Conservation (phyloP, 164 flowering plant species). For the Akebia trifoliata region DNA sequence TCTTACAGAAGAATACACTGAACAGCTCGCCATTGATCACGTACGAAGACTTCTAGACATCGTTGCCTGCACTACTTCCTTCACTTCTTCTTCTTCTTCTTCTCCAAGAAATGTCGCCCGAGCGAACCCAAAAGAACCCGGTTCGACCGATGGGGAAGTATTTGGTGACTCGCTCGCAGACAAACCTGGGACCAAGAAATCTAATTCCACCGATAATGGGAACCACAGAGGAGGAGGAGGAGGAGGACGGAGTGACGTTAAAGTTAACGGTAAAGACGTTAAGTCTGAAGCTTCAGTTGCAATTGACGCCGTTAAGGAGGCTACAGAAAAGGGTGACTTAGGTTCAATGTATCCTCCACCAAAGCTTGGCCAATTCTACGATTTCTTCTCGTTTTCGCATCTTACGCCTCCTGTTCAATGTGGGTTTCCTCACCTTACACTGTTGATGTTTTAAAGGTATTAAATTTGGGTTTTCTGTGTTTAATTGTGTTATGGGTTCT, state of each 20-base stretch:
- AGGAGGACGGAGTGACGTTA: background rate
- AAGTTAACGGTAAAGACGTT: slow-evolving; percentile 8
- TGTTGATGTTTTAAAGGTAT: background rate
- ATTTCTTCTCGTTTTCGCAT: slow-evolving; percentile 84
- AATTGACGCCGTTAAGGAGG: slow-evolving; percentile 16
- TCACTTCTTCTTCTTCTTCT: slow-evolving; percentile 37
- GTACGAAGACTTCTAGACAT: slow-evolving; percentile 83
- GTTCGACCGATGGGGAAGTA: slow-evolving; percentile 17
- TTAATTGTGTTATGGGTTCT: slow-evolving; percentile 7
- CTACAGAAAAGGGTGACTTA: slow-evolving; percentile 36
- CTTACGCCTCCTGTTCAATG: slow-evolving; percentile 83
- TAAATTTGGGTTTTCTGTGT: slow-evolving; percentile 1
- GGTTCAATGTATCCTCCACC: slow-evolving; percentile 72
- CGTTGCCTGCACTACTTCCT: slow-evolving; percentile 77
- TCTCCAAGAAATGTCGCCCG: slow-evolving; percentile 33
- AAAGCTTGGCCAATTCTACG: slow-evolving; percentile 76
- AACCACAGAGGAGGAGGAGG: slow-evolving; percentile 8
- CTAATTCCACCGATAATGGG: slow-evolving; percentile 7
- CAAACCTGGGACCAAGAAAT: slow-evolving; percentile 19
- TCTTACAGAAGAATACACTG: slow-evolving; percentile 73
- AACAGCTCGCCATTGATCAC: slow-evolving; percentile 56
- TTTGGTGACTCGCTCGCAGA: slow-evolving; percentile 8
- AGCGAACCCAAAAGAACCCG: slow-evolving; percentile 27
- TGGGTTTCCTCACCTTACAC: slow-evolving; percentile 24
- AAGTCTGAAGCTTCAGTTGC: slow-evolving; percentile 13